A percentile compares a stretch with the other conserved stretches of the same genome.
phyloP scores from a whole-genome alignment of 495 filamentous ascomycete genomes.

The Aspergillus diversus region DNA sequence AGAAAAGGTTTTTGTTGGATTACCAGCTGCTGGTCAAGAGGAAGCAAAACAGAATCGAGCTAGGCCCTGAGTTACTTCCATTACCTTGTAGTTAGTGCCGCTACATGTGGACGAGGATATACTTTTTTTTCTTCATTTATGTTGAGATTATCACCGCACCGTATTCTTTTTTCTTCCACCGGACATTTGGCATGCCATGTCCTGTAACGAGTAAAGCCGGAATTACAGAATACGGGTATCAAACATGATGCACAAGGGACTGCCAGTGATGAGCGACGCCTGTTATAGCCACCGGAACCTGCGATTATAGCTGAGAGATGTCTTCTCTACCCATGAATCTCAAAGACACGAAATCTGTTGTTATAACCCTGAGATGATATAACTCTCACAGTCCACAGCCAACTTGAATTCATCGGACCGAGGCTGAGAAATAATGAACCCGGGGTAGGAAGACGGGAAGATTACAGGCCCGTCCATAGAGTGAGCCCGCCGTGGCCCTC shows the following conservation, averaged over 20 bases:
- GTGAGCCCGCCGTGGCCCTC: neutral
- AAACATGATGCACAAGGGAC: neutral
- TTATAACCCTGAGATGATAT: no score
- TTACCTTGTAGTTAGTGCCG: no score
- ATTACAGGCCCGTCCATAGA: neutral
- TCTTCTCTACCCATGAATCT: neutral
- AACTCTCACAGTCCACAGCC: no score
- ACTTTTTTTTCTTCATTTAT: no score
- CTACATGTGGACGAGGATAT: no score
- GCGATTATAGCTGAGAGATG: neutral
- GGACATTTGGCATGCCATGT: neutral
- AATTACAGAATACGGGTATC: neutral
- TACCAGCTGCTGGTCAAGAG: no score
- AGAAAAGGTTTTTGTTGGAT: no score
- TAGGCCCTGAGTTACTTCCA: no score
- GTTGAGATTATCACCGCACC: no score
- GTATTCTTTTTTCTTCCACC: no score
- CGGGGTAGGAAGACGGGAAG: neutral
- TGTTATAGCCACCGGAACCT: no score
- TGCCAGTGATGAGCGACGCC: neutral
- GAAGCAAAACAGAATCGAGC: no score
- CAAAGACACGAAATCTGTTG: neutral
- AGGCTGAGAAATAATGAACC: slow-evolving; percentile 11
- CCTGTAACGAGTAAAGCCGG: neutral
- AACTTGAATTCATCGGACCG: slow-evolving; percentile 11